phyloP scores from a whole-genome alignment of 331 rosid species.

The Erythrophleum ivorense region DNA sequence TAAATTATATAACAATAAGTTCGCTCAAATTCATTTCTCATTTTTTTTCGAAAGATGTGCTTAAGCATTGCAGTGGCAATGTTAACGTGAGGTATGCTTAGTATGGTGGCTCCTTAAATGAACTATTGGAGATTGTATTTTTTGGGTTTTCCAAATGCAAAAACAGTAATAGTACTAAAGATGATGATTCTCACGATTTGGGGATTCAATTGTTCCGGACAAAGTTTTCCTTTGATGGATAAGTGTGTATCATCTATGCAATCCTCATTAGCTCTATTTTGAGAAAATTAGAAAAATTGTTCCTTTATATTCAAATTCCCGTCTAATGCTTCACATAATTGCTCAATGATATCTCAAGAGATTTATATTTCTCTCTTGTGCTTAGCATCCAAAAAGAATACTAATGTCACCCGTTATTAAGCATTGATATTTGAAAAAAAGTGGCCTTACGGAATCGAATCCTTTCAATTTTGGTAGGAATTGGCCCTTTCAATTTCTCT shows the following conservation, averaged over 20 bases:
- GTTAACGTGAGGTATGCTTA: slow-evolving; percentile 52
- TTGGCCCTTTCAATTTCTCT: too few species aligned
- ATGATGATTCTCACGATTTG: slow-evolving; percentile 27
- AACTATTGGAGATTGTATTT: slow-evolving; percentile 43
- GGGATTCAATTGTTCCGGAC: slow-evolving; percentile 47
- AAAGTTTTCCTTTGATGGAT: slow-evolving; percentile 49
- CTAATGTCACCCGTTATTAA: too few species aligned
- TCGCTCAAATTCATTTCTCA: slow-evolving; percentile 41
- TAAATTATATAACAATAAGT: slow-evolving; percentile 29
- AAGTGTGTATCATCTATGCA: background rate
- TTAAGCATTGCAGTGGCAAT: slow-evolving; percentile 49
- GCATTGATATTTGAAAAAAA: too few species aligned
- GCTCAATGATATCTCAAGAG: background rate
- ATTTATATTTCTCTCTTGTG: too few species aligned
- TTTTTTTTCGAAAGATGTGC: slow-evolving; percentile 48
- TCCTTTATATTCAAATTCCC: too few species aligned
- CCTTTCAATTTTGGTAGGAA: too few species aligned
- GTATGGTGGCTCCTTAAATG: slow-evolving; percentile 56
- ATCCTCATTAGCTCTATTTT: too few species aligned
- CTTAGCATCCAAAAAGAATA: too few species aligned
- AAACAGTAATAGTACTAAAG: background rate
- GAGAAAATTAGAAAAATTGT: too few species aligned
- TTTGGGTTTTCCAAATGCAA: slow-evolving; percentile 48
- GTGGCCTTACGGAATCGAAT: too few species aligned
- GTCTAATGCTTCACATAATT: too few species aligned